Base-by-base conservation (phyloP, 2,329 filamentous ascomycete species). In the Trichoderma citrinoviride region DNA sequence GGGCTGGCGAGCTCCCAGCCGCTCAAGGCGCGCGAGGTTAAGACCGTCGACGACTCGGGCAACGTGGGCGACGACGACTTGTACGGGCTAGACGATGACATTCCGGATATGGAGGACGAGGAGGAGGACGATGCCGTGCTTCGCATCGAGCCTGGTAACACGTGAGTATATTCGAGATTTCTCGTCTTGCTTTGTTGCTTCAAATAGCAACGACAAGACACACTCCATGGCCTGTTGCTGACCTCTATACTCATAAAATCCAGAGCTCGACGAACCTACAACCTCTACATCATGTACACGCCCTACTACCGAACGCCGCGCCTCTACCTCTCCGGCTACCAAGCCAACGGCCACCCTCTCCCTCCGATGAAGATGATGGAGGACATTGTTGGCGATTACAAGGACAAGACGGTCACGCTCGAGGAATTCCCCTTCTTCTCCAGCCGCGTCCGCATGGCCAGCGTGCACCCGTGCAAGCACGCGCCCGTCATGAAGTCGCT, bases 121-220 rank as follows among this genome's bases (percentile, higher is more conserved):
- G 94, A 98, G 69, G 93, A 97, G 67, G 93, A 96, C 68, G 93
- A 98, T 78, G 95, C 95, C 50, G 98, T 99, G 74, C 98, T 98
- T 73, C 79, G 82, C 29, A 75, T 77, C 7, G 78, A 80, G 64
- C 79, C 78, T 61, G 79, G 76, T 68, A 81, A 77, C 68, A 81
- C 79, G 84, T 83, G 73, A 67, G 77, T 37, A 37, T 14, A 37
- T 12, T 33, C n/a, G 5, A n/a, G 21, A 1, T 12, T 1, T 1
- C 12, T 37, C 10, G 3, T 17, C 25, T 21, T 7, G n/a, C 23
- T 25, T 12, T 10, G 19, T 25, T 33, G 46, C 27, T 25, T 14
- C 43, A 23, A 12, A 17, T 17, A 33, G 8, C 23, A 25, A 5
- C 27, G 25, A 14, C 17, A 29, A 33, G 29, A 8, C 25, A 19